Evolutionary conservation across 257 asterid species (phyloP).

Genomic region (Solanum sejunctum): DNA sequence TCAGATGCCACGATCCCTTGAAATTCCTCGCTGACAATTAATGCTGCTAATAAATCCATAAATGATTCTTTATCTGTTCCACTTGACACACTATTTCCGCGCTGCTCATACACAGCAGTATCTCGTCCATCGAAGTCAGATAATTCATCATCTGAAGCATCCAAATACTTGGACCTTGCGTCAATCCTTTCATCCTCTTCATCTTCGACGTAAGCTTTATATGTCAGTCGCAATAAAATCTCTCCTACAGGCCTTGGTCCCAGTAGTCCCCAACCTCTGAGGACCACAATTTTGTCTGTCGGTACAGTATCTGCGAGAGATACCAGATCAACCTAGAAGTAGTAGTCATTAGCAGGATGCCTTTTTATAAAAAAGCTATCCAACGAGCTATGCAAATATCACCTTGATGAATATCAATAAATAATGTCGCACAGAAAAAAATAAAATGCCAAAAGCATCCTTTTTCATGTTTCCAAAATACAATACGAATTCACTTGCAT

Average conservation of each 20-base stretch:
- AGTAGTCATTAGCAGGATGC: not conserved
- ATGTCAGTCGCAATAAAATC: constrained; percentile 71
- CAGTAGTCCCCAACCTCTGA: constrained; percentile 73
- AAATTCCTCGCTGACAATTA: constrained; percentile 89
- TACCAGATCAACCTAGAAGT: constrained; percentile 73
- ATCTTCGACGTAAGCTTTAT: constrained; percentile 96
- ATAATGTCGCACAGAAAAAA: not conserved
- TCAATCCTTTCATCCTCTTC: constrained; percentile 77
- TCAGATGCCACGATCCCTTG: constrained; percentile 86
- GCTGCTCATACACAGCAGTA: constrained; percentile 20
- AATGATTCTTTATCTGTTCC: constrained; percentile 59
- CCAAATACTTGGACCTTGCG: constrained; percentile 12
- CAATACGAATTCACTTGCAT: not conserved
- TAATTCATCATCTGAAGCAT: constrained; percentile 48
- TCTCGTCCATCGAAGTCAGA: constrained; percentile 43
- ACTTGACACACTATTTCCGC: constrained; percentile 11
- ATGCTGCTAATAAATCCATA: constrained; percentile 68
- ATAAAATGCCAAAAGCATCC: not conserved
- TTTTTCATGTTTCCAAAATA: not conserved
- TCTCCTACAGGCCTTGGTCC: constrained; percentile 80
- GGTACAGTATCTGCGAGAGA: constrained; percentile 93
- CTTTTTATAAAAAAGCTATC: not conserved
- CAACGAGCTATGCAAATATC: not conserved
- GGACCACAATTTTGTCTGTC: constrained; percentile 62
- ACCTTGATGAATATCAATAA: not conserved